A percentile compares a stretch with the other conserved stretches of the same genome.
Conservation (phyloP, 192 early-diverging fungal genomes). For the Rhizoclosmatium globosum region DNA sequence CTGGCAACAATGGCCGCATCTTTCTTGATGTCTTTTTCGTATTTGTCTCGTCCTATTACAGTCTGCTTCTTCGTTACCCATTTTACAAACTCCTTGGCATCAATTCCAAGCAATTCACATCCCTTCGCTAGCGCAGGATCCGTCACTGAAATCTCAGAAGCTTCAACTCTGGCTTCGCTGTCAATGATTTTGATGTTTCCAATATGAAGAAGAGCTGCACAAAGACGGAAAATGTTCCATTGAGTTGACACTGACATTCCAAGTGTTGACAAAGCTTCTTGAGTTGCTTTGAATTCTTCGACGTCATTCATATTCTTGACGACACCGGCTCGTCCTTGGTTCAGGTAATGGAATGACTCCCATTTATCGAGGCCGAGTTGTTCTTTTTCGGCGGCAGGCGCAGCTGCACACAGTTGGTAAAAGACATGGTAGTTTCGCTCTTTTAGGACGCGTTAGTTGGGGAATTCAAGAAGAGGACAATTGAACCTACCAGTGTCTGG, state of each 20-base stretch:
- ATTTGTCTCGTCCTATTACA: constrained; percentile 60
- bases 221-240: constrained; percentile 52
- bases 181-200: constrained; percentile 54
- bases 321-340: constrained; percentile 72
- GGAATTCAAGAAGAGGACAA: background rate
- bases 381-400: constrained; percentile 56
- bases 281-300: constrained; percentile 81
- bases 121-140: constrained; percentile 32
- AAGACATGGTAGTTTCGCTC: constrained; percentile 97
- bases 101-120: constrained; percentile 24
- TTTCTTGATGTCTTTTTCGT: constrained; percentile 71
- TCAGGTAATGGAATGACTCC: constrained; percentile 79
- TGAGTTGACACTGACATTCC: constrained; percentile 79
- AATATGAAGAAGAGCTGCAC: constrained; percentile 36
- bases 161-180: constrained; percentile 12
- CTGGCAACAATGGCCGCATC: constrained; percentile 73
- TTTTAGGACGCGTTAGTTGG: background rate
- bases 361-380: constrained; percentile 73
- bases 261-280: constrained; percentile 77
- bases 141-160: background rate
- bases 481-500: constrained; percentile 60
- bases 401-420: constrained; percentile 72
- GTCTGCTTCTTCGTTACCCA: constrained; percentile 88
- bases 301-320: constrained; percentile 86
- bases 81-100: constrained; percentile 57